These are phyloP conservation scores for Trypanosoma scelopori DNA, from an alignment of 208 protist species.

Conservation along the genomic window DNA sequence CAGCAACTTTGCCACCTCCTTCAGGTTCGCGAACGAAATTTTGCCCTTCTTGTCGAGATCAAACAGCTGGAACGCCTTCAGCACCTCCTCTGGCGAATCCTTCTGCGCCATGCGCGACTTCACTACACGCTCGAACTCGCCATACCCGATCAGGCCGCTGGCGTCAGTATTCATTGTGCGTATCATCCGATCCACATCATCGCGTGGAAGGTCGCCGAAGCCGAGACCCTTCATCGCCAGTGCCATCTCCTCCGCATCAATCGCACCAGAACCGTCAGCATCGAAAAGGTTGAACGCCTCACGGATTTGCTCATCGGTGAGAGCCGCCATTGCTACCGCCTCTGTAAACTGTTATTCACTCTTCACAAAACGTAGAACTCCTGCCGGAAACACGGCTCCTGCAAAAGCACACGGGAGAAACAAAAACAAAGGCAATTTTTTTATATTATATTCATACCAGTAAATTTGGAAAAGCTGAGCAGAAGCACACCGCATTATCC, in stretches of 20 bases:
- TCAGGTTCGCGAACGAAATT: slow-evolving; percentile 97
- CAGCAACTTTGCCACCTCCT: slow-evolving; percentile 94
- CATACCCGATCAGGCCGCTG: slow-evolving; percentile 91
- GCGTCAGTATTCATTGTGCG: slow-evolving; percentile 76
- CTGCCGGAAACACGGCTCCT: too few species aligned
- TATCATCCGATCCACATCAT: slow-evolving; percentile 94
- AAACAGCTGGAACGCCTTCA: slow-evolving; percentile 96
- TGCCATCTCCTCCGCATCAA: slow-evolving; percentile 94
- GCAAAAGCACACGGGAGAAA: too few species aligned
- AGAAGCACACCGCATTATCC: too few species aligned
- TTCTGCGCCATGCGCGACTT: slow-evolving; percentile 91
- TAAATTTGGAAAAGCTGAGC: too few species aligned
- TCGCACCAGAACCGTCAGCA: slow-evolving; percentile 91
- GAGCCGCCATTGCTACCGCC: too few species aligned
- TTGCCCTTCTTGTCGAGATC: slow-evolving; percentile 96
- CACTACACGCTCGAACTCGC: slow-evolving; percentile 91
- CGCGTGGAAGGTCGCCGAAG: slow-evolving; percentile 91
- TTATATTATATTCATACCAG: too few species aligned
- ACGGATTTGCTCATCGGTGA: slow-evolving; percentile 92
- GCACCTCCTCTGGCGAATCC: slow-evolving; percentile 94
- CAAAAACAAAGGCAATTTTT: too few species aligned
- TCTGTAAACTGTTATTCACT: too few species aligned
- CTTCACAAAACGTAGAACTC: too few species aligned
- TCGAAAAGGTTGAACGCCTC: slow-evolving; percentile 99
- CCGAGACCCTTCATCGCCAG: slow-evolving; percentile 95